Evolutionary conservation across 2,329 filamentous ascomycete species (phyloP).

Genomic region (Corniculantispora saksenae): DNA sequence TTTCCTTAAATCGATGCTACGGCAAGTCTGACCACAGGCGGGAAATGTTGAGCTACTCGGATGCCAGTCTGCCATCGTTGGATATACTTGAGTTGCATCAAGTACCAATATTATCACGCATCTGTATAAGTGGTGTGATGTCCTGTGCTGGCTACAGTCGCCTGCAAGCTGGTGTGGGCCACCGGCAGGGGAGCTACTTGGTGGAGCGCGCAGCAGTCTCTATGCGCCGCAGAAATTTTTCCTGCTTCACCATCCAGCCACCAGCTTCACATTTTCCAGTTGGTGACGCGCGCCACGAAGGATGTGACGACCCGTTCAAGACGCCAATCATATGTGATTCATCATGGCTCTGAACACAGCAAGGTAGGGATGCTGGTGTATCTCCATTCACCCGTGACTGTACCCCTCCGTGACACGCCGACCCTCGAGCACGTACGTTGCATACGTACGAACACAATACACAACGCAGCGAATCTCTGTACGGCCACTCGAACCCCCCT

Average conservation of each 20-base stretch:
- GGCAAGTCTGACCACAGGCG: no score
- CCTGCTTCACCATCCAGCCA: not conserved
- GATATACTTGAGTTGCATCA: no score
- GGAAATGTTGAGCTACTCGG: no score
- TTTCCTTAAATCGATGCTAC: not conserved
- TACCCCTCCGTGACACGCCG: not conserved
- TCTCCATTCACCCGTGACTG: not conserved
- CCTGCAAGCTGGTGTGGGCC: not conserved
- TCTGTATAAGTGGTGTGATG: not conserved
- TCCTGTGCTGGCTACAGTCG: no score
- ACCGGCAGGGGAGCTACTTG: not conserved
- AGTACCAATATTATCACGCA: not conserved
- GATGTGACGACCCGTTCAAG: not conserved
- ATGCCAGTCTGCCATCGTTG: no score
- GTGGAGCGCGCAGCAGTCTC: not conserved
- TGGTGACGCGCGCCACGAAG: not conserved
- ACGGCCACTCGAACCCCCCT: constrained; percentile 18
- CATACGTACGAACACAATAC: not conserved
- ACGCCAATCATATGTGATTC: constrained; percentile 4
- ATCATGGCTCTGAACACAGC: not conserved
- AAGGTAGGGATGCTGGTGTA: constrained; percentile 4
- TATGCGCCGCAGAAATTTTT: not conserved
- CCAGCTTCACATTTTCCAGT: not conserved
- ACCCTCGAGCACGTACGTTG: not conserved
- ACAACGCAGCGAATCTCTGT: constrained; percentile 19